Base-by-base conservation (phyloP, 2,329 filamentous ascomycete genomes). In the Berkeleyomyces rouxiae region DNA sequence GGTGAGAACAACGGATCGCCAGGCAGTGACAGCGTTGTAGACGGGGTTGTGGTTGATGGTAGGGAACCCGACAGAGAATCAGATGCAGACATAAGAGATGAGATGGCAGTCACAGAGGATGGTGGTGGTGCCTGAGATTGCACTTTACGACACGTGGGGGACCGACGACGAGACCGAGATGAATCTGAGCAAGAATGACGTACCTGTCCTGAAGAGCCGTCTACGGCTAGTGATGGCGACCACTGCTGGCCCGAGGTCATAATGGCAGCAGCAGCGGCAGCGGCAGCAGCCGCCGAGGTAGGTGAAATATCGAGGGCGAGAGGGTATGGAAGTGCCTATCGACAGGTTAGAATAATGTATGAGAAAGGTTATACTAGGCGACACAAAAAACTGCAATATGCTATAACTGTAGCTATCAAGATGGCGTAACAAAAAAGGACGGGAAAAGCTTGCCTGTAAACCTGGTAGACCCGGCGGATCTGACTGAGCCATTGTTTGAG, bases 1-100 rank as follows among this genome's bases (percentile, higher is more conserved):
- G 72, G 67, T 57, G 73, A 64, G 33, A 64, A 64, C 13, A 64
- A 36, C 23, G 58, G 62, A 37, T 64, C 62, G 33, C 33, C 49
- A 6, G 62, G 62, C n/a, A 64, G 44, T 31, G 62, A 64, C 31
- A 64, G 49, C 7, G 58, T 64, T 33, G 59, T 53, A n/a, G 61
- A 59, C 40, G 58, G 53, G 13, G 43, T 57, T 6, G 61, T 58
- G 33, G 44, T 39, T 13, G 49, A 55, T 13, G 49, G 36, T 13
- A 55, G 13, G 13, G 49, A 36, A 33, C 49, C 33, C 13, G 49
- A 13, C 49, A 55, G 49, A 7, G 49, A 39, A 31, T 55, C 49
- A 37, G 49, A 55, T 37, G 49, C 13, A 55, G 49, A 55, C 49
- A 55, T 55, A 31, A 55, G 49, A 55, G 58, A 59, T 42, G 58